These are phyloP conservation scores for Macadamia tetraphylla DNA, from an alignment of 164 flowering plant species.

Conservation along the genomic window DNA sequence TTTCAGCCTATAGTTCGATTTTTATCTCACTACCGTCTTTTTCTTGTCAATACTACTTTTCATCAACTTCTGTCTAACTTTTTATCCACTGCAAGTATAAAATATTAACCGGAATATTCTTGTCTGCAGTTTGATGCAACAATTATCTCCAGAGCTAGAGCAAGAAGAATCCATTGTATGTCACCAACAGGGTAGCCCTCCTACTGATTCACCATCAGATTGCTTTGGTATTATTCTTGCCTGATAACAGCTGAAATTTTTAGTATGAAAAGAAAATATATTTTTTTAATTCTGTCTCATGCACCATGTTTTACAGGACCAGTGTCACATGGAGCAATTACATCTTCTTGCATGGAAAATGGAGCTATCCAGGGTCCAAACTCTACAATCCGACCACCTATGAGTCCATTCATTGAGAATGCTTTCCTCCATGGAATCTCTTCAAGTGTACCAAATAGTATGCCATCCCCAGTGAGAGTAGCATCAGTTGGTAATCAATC, in stretches of 20 bases:
- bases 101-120: not conserved
- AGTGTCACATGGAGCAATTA: slow-evolving; percentile 25
- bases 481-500: slow-evolving; percentile 34
- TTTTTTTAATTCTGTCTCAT: slow-evolving; percentile 2
- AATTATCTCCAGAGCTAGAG: slow-evolving; percentile 37
- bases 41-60: no score
- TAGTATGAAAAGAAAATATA: not conserved
- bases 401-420: slow-evolving; percentile 34
- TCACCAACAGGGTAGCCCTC: slow-evolving; percentile 26
- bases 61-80: no score
- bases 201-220: slow-evolving; percentile 30
- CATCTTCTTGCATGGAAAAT: slow-evolving; percentile 37
- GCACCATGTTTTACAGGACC: slow-evolving; percentile 25
- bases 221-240: slow-evolving; percentile 22
- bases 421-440: slow-evolving; percentile 32
- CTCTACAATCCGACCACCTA: slow-evolving; percentile 26
- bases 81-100: no score
- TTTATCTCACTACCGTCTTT: no score
- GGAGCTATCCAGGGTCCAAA: slow-evolving; percentile 31
- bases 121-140: slow-evolving; percentile 41
- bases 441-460: slow-evolving; percentile 47
- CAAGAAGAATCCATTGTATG: slow-evolving; percentile 32
- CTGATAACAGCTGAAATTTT: not conserved
- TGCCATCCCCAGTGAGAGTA: slow-evolving; percentile 38
- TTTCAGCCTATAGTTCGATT: no score